Base-by-base conservation (phyloP, 2,329 filamentous ascomycete species). In the Alternaria atra region DNA sequence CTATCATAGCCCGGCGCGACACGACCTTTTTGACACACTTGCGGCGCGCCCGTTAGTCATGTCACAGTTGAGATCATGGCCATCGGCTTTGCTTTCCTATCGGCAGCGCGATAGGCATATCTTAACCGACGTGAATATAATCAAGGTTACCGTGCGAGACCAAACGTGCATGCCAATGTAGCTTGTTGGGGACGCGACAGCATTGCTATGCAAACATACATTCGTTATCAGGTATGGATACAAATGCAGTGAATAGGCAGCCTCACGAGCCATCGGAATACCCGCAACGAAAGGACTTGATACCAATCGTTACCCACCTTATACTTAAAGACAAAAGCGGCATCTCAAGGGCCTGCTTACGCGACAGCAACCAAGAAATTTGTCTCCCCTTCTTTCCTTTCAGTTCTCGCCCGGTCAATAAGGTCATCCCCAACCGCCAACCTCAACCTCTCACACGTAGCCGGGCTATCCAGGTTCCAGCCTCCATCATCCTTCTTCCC, bases 381-480 rank as follows among this genome's bases (percentile, higher is more conserved):
- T 15, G 54, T 65, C 80, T 96, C 92, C 0, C 91, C 92, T 60
- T 92, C 89, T 79, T 85, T 86, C 15, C 88, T 85, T 74, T 80
- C 69, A 7, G 95, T 91, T 75, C 86, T 83, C 13, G 89, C 87
- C 76, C 87, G 85, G 81, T 87, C 87, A 76, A 94, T 85, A 72
- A 97, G 91, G 1, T 91, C 89, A 80, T 95, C 92, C 35, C 89
- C 91, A 72, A 92, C 94, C 43, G 87, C 87, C 63, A 93, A 79
- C 66, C 93, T 83, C 68, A 97, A 91, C 73, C 90, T 87, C 84
- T 97, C 93, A 4, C 90, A 87, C 53, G 93, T 96, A 5, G 92
- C 92, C 17, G 93, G 93, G 74, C 90, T 93, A 79, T 92, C 87
- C 62, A 97, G 78, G 27, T 82, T 79, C 73, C 73, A 76, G 12